Base-by-base conservation (phyloP, 2,329 filamentous ascomycete genomes). In the Byssoonygena ceratinophila region DNA sequence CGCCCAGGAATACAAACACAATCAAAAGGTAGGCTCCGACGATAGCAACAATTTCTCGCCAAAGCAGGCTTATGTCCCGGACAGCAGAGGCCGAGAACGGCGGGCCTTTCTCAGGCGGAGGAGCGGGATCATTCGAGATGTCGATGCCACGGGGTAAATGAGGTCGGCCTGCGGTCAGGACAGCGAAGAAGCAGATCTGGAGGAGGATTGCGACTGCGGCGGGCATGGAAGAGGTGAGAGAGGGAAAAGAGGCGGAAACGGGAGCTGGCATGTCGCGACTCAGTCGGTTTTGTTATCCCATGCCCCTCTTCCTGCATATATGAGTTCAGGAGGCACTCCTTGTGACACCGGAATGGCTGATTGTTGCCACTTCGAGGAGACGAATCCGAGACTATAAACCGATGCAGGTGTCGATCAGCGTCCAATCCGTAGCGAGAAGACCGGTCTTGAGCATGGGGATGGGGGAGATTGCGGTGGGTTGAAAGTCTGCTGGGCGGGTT, bases 31-130 rank as follows among this genome's bases (percentile, higher is more conserved):
- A 96, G 54, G 86, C 83, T 56, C 83, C 88, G 54, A 91, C 77
- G 55, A 97, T 85, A 59, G 83, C 87, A 58, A 85, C 84, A 60
- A 96, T 83, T 68, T 96, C 84, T 54, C 81, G 83, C 16, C 89
- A 87, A 20, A 96, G 79, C 52, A 84, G 80, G 16, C 76, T 70
- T 57, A 72, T 72, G 65, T 89, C 76, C 60, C 81, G 74, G 46
- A 80, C 67, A 34, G 82, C 79, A 60, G 75, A 69, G 52, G 74
- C 74, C 37, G 81, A 81, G 41, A 81, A 66, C 7, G 78, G 72
- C 54, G 82, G 78, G 6, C 79, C 80, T 68, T 81, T 71, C 66
- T 81, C 76, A 53, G 80, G 75, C 48, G 79, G 67, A 39, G 80
- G 80, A 31, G 81, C 76, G 45, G 79, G 79, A 57, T 71, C 71